A percentile compares a stretch with the other conserved stretches of the same genome.
These are phyloP conservation scores for Hyphopichia wangnamkhiaoensis DNA, from an alignment of 1,139 yeast genomes.

Conservation along the genomic window DNA sequence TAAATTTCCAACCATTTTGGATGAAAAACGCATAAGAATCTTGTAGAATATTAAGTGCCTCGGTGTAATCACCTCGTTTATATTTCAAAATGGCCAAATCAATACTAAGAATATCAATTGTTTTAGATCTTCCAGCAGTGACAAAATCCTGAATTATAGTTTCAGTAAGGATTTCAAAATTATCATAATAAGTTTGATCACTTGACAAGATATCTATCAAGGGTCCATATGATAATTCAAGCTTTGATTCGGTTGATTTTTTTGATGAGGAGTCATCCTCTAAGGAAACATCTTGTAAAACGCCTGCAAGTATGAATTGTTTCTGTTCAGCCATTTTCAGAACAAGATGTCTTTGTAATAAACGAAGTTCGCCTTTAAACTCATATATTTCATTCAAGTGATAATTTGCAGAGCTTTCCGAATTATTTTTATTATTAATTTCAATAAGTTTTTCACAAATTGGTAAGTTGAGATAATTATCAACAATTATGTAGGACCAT, in stretches of 20 bases:
- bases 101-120: slow-evolving; percentile 74
- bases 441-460: slow-evolving; percentile 22
- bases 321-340: slow-evolving; percentile 34
- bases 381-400: slow-evolving; percentile 38
- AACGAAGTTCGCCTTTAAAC: slow-evolving; percentile 46
- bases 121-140: slow-evolving; percentile 52
- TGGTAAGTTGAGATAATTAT: slow-evolving; percentile 31
- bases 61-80: slow-evolving; percentile 55
- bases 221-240: slow-evolving; percentile 14
- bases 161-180: slow-evolving; percentile 42
- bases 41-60: slow-evolving; percentile 63
- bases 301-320: slow-evolving; percentile 25
- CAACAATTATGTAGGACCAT: slow-evolving; percentile 32
- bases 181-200: slow-evolving; percentile 19
- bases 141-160: slow-evolving; percentile 48
- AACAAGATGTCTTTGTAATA: slow-evolving; percentile 46
- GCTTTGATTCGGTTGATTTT: slow-evolving; percentile 3
- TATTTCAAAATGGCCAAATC: slow-evolving; percentile 77
- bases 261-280: slow-evolving; percentile 9
- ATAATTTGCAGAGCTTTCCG: slow-evolving; percentile 12
- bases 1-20: slow-evolving; percentile 69
- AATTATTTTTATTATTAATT: slow-evolving; percentile 12
- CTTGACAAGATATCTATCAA: slow-evolving; percentile 14
- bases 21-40: slow-evolving; percentile 70
- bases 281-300: slow-evolving; percentile 25